Base-by-base conservation (phyloP, 2,329 filamentous ascomycete genomes). In the Colletotrichum sansevieriae region DNA sequence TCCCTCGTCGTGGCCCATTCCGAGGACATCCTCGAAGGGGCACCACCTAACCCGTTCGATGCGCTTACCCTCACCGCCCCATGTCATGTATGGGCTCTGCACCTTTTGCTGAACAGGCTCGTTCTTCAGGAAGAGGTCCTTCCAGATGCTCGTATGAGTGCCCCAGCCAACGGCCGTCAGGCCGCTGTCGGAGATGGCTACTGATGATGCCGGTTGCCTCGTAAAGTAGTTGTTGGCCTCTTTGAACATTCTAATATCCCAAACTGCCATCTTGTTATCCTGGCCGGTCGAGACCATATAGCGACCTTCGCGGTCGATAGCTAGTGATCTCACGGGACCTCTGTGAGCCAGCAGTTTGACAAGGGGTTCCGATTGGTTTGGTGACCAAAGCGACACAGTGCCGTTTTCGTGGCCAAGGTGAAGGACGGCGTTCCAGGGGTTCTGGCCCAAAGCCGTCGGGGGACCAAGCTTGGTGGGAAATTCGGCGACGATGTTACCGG, bases 211-310 rank as follows among this genome's bases (percentile, higher is more conserved):
- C 0, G 96, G 96, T 66, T 93, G 89, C 44, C 91, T 88, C 41
- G 94, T 93, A 71, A 91, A 93, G 82, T 98, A 98, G 73, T 87
- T 93, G 81, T 96, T 93, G 29, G 99, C 91, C 76, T 97, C 94
- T 74, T 92, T 94, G 83, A 97, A 96, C 87, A 94, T 97, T 49
- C 95, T 90, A 71, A 98, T 91, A 77, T 98, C 95, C 94, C 95
- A 98, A 12, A 97, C 90, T n/a, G 92, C 90, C 92, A 97, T 97
- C 77, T 92, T 93, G 72, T 90, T 85, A 78, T 98, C 95, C 77
- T 97, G 94, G 1, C 95, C 95, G 0, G 93, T 91, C 3, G 94
- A 94, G 11, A 97, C 94, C 95, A 98, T 98, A 82, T 98, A 99
- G 65, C 92, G 89, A 22, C 96, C 96, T 78, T 95, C 92, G 68